A percentile compares a stretch with the other conserved stretches of the same genome.
phyloP scores from a whole-genome alignment of 768 basidiomycete genomes.

The Tylopilus balloui region DNA sequence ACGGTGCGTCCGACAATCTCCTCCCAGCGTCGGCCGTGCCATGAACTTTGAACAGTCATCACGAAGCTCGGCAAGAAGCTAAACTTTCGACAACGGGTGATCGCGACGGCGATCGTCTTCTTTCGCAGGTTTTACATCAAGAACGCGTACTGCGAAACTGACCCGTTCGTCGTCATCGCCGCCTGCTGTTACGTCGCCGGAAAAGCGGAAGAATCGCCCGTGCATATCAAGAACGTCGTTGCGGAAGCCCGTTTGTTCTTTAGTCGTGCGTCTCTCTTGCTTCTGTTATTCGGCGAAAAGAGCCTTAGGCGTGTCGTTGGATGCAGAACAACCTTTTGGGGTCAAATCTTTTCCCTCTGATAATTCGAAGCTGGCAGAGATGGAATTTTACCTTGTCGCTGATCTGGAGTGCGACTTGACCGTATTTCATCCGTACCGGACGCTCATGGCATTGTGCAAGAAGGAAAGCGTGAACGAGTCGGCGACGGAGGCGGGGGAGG shows the following conservation, averaged over 20 bases:
- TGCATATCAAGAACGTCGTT: conserved; percentile 91
- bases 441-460: conserved; percentile 72
- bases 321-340: conserved; percentile 58
- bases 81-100: conserved; percentile 79
- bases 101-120: conserved; percentile 92
- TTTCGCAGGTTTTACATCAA: conserved; percentile 97
- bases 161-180: conserved; percentile 87
- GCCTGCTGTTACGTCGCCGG: conserved; percentile 96
- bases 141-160: conserved; percentile 93
- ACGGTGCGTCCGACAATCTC: conserved; percentile 44
- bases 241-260: conserved; percentile 78
- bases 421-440: conserved; percentile 93
- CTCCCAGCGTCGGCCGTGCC: no score
- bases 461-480: conserved; percentile 42
- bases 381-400: conserved; percentile 98
- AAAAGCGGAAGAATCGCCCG: conserved; percentile 94
- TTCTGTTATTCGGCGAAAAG: background rate
- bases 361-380: conserved; percentile 90
- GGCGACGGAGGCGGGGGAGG: conserved; percentile 52
- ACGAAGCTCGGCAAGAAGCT: conserved; percentile 84
- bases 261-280: conserved; percentile 44
- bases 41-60: conserved; percentile 64
- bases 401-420: conserved; percentile 94
- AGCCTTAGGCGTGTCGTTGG: background rate
- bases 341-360: conserved; percentile 82